These are phyloP conservation scores for Boletus rex-veris DNA, from an alignment of 768 basidiomycete species.

Conservation along the genomic window DNA sequence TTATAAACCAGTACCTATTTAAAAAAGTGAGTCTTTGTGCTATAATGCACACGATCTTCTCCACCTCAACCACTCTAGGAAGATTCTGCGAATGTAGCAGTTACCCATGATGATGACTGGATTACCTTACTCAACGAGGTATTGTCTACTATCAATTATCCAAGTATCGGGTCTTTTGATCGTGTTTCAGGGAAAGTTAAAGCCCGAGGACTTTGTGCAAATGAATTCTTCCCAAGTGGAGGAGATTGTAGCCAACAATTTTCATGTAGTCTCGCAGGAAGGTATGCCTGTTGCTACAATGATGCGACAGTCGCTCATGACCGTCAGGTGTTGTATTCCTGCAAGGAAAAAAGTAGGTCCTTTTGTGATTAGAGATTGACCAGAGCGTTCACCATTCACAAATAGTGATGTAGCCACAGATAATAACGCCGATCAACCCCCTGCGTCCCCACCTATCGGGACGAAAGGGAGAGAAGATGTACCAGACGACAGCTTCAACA, in stretches of 20 bases:
- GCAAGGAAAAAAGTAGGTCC: background rate
- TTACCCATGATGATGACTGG: constrained; percentile 11
- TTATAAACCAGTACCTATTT: constrained; percentile 8
- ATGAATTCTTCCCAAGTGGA: background rate
- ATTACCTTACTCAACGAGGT: background rate
- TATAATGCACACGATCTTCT: background rate
- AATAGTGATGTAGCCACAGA: background rate
- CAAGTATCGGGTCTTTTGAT: background rate
- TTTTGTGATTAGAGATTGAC: background rate
- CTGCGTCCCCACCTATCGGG: background rate
- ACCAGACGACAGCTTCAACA: background rate
- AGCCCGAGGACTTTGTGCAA: background rate
- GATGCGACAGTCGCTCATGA: background rate
- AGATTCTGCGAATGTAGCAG: background rate
- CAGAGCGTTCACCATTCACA: background rate
- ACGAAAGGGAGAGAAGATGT: background rate
- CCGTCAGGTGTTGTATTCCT: constrained; percentile 2
- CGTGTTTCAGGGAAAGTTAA: background rate
- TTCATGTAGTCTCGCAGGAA: background rate
- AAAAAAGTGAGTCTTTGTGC: background rate
- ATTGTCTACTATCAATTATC: too few species aligned
- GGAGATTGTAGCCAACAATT: background rate
- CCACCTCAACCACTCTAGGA: background rate
- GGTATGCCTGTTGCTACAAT: background rate
- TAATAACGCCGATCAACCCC: background rate